Evolutionary conservation across 257 asterid genomes (phyloP).

Genomic region (Primulina huaijiensis): DNA sequence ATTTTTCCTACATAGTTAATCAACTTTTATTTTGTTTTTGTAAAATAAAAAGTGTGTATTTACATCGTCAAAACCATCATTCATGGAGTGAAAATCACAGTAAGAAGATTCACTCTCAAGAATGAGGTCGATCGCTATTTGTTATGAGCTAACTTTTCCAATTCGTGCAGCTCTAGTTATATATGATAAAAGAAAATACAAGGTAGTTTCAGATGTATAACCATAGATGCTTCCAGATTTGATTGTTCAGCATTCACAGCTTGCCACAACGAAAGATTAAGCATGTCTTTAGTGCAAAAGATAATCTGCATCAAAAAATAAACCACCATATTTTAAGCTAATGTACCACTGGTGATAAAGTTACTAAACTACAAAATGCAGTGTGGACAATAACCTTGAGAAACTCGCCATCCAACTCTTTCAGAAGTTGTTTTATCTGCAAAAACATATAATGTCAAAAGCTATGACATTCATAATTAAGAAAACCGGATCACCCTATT

Average conservation of each 20-base stretch:
- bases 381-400: slow-evolving; percentile 50
- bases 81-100: not conserved
- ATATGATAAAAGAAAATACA: slow-evolving; percentile 10
- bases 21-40: not conserved
- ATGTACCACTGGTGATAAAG: not conserved
- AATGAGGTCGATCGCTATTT: not conserved
- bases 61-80: not conserved
- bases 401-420: slow-evolving; percentile 89
- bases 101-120: not conserved
- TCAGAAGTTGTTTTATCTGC: slow-evolving; percentile 74
- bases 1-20: not conserved
- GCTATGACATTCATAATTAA: not conserved
- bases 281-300: slow-evolving; percentile 85
- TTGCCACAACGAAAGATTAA: slow-evolving; percentile 73
- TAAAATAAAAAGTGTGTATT: not conserved
- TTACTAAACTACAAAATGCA: not conserved
- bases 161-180: not conserved
- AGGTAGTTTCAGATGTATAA: slow-evolving; percentile 26
- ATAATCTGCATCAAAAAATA: slow-evolving; percentile 51
- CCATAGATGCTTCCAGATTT: slow-evolving; percentile 58
- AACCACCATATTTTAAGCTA: not conserved
- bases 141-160: not conserved
- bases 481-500: not conserved
- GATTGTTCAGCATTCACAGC: slow-evolving; percentile 79
- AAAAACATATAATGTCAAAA: slow-evolving; percentile 20